Conservation (phyloP, 2,329 filamentous ascomycete genomes). For the Hypoxylon sp. region DNA sequence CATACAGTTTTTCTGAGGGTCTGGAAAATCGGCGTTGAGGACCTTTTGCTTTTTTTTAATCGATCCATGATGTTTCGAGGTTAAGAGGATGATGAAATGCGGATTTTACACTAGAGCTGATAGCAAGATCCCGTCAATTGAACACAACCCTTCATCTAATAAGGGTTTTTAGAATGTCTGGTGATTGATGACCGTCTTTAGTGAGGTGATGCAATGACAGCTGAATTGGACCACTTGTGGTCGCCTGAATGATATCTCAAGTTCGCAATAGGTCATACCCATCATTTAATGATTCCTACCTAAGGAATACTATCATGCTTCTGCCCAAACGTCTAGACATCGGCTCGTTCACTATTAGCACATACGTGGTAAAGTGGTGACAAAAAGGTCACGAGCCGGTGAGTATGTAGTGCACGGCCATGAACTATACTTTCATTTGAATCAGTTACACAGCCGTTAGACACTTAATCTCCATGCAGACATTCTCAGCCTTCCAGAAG, state of each 20-base stretch:
- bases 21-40: constrained; percentile 53
- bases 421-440: background rate
- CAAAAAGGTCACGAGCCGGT: background rate
- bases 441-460: background rate
- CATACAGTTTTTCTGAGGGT: constrained; percentile 48
- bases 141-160: constrained; percentile 31
- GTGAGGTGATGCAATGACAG: background rate
- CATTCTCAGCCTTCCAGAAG: background rate
- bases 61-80: constrained; percentile 31
- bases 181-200: background rate
- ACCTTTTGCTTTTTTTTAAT: constrained; percentile 32
- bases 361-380: background rate
- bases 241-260: background rate
- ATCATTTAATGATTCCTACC: background rate
- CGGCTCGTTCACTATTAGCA: no score
- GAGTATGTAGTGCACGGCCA: background rate
- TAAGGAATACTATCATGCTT: background rate
- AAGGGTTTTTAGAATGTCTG: background rate
- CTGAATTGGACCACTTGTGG: background rate
- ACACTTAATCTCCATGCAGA: background rate
- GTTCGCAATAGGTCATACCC: background rate
- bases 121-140: constrained; percentile 38
- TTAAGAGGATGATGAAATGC: constrained; percentile 28
- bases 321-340: no score
- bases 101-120: constrained; percentile 35